Evolutionary conservation across 768 basidiomycete genomes (phyloP), one percentile per base, ranked within the genome.

Genomic region (Coprinopsis cinerea): DNA sequence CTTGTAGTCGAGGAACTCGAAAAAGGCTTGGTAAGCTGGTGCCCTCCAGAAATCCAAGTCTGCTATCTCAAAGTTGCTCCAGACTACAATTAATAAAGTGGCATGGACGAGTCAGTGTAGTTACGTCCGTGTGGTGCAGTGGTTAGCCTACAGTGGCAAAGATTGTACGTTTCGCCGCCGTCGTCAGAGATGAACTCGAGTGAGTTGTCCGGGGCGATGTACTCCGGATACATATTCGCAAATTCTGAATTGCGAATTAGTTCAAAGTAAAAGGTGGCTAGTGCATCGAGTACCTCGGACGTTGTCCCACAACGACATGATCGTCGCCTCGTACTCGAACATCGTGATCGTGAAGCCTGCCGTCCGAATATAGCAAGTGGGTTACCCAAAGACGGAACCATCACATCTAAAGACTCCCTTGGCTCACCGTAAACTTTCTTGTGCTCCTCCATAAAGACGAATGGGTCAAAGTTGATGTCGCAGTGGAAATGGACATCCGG

Each of bases 401-500:
- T 23, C n/a, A n/a, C n/a, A n/a, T n/a, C n/a, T n/a, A n/a, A n/a
- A n/a, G n/a, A n/a, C n/a, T n/a, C 34, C 34, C 25, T 4, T 4
- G 15, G 28, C 61, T 25, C 47, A 70, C 86, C 82, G 59, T 92
- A 92, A 0, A 79, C 70, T 61, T 85, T 86, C 52, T 83, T 71
- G 53, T 86, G 66, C 20, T 85, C 76, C 57, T 82, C 70, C 86
- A 92, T 87, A 58, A 75, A 77, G 2, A 79, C 52, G 74, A 92
- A 91, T 0, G 90, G 90, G 59, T 83, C 81, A 50, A 71, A 73
- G 52, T 74, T 57, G 28, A 85, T 62, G 54, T 91, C 82, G 61
- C 90, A 92, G 65, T 79, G 83, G 67, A 82, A 87, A 56, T 85
- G 78, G 47, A 91, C 79, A 44, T 79, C 75, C 0, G 88, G 89